Evolutionary conservation across 1,139 yeast genomes (phyloP).

Genomic region (Sugiyamaella novakii): DNA sequence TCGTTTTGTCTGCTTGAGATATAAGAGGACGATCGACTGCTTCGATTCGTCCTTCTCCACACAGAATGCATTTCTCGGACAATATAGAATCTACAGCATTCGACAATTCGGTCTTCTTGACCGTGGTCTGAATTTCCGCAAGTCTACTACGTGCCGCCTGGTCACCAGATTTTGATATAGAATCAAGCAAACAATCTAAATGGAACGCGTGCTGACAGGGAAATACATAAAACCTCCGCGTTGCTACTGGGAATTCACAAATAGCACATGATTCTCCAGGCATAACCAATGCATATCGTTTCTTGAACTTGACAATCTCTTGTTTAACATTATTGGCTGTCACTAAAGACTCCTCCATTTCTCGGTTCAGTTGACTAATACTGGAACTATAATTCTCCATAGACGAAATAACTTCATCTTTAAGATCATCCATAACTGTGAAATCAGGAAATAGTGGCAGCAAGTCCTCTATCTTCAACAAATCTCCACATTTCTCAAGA

Average conservation of each 20-base stretch:
- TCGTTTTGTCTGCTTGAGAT: conserved; percentile 23
- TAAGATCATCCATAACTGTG: conserved; percentile 77
- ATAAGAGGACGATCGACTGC: conserved; percentile 61
- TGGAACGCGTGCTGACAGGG: conserved; percentile 94
- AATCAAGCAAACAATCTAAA: conserved; percentile 75
- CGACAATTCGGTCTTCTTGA: conserved; percentile 36
- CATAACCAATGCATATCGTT: conserved; percentile 61
- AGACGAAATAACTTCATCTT: conserved; percentile 78
- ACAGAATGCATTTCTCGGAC: conserved; percentile 70
- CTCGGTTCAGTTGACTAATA: conserved; percentile 64
- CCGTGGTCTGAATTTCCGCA: conserved; percentile 51
- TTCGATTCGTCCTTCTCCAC: conserved; percentile 76
- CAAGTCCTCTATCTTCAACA: conserved; percentile 76
- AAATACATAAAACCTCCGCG: conserved; percentile 75
- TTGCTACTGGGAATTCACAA: conserved; percentile 68
- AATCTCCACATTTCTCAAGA: conserved; percentile 51
- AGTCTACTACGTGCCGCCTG: conserved; percentile 66
- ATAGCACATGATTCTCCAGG: conserved; percentile 83
- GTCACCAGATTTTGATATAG: conserved; percentile 63
- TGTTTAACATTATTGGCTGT: conserved; percentile 63
- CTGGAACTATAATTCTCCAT: conserved; percentile 70
- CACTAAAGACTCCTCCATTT: conserved; percentile 72
- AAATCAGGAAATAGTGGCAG: conserved; percentile 84
- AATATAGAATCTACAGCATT: conserved; percentile 62
- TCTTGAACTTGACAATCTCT: conserved; percentile 56